Base-by-base conservation (phyloP, 306 rosid species). In the Phaseolus lunatus region DNA sequence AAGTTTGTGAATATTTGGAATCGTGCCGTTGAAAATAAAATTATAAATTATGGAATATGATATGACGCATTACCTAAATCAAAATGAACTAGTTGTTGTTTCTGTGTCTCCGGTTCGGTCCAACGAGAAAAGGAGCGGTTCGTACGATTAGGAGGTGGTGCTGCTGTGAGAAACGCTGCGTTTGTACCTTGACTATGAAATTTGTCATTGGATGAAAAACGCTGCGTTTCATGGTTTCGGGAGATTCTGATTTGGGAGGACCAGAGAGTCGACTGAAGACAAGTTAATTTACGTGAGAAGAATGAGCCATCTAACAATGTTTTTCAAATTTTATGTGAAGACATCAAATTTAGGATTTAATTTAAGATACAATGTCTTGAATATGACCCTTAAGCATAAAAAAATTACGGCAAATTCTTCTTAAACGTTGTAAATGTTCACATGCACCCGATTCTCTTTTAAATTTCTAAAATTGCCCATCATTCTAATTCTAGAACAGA, bases 51-150 rank as follows among this genome's bases (percentile, higher is more conserved):
- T 75, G n/a, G 39, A 49, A 63, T 48, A 31, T 35, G 39, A 75
- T 33, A 31, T 35, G 24, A 75, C 4, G 50, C 7, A 58, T 54
- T 72, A 56, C 77, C 77, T 72, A 39, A 72, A 72, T 72, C 77
- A 54, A 23, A 67, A 1, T 13, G 39, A 23, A 44, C 3, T 56
- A 72, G n/a, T 72, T 7, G 50, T 33, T 19, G 65, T 35, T 7
- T 50, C 23, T 61, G 5, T 12, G 45, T 24, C 12, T 74, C 14
- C 39, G 48, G 71, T 75, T 54, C 39, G 33, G 61, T 74, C 22
- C 79, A 31, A 31, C 61, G 13, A 18, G 31, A 43, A 61, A 26
- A 29, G 2, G 20, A 45, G 16, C 10, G 31, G 61, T 47, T 45
- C 22, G 71, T 62, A 53, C 37, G 24, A 47, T 44, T 13, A n/a